Conservation (phyloP, 2,329 filamentous ascomycete species). For the Ceratocystis variospora region DNA sequence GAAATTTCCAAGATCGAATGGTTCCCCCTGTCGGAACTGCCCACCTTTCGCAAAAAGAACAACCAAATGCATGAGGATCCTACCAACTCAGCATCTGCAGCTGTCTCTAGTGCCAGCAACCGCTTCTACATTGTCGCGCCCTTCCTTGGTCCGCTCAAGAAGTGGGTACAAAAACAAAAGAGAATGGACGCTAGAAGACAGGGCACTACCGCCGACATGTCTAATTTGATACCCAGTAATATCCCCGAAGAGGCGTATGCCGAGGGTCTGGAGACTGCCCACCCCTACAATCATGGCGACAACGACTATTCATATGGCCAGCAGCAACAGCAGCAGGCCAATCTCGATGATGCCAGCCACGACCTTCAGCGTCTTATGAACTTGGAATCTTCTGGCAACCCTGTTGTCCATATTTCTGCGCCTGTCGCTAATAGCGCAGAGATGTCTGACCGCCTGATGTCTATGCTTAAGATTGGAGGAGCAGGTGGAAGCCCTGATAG, state of each 20-base stretch:
- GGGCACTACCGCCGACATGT: constrained; percentile 28
- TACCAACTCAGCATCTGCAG: constrained; percentile 22
- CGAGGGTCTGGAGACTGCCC: constrained; percentile 21
- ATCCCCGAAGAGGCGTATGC: constrained; percentile 38
- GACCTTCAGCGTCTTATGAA: constrained; percentile 44
- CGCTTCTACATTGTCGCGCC: constrained; percentile 98
- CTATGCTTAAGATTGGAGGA: constrained; percentile 13
- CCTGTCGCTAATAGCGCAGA: constrained; percentile 12
- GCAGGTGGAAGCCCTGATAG: neutral
- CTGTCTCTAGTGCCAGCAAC: constrained; percentile 45
- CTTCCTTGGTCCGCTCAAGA: constrained; percentile 71
- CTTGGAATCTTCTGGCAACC: constrained; percentile 24
- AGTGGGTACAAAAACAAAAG: constrained; percentile 79
- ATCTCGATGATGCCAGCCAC: constrained; percentile 35
- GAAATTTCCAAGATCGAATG: constrained; percentile 96
- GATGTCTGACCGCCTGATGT: constrained; percentile 13
- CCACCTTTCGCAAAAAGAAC: constrained; percentile 61
- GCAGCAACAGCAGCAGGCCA: constrained; percentile 28
- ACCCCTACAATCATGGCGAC: neutral
- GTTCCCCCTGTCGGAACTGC: constrained; percentile 82
- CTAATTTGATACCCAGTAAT: constrained; percentile 24
- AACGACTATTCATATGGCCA: constrained; percentile 4
- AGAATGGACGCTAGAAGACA: constrained; percentile 27
- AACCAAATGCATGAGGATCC: constrained; percentile 20
- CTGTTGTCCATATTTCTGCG: constrained; percentile 7